Conservation (phyloP, 306 rosid genomes). For the Crotalaria pallida region DNA sequence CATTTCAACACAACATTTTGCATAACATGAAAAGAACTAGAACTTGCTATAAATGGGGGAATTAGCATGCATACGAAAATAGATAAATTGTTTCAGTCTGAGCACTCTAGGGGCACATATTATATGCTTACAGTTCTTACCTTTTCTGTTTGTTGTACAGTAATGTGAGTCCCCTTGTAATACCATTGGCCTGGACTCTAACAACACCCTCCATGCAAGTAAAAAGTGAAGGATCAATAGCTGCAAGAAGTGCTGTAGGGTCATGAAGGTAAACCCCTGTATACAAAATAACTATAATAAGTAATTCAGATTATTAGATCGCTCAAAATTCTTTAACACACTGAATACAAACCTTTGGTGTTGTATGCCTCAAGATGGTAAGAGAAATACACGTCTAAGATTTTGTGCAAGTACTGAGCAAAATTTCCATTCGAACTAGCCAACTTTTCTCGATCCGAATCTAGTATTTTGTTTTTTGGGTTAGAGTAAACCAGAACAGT, state of each 20-base stretch:
- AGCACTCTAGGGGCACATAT: not conserved
- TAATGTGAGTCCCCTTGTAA: slow-evolving; percentile 79
- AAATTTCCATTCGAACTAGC: slow-evolving; percentile 68
- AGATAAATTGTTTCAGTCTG: not conserved
- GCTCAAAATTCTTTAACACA: not conserved
- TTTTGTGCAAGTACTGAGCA: slow-evolving; percentile 68
- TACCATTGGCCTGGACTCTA: slow-evolving; percentile 88
- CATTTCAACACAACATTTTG: not conserved
- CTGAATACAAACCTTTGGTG: slow-evolving; percentile 47
- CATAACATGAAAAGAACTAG: not conserved
- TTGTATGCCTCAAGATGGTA: slow-evolving; percentile 69
- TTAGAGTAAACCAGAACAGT: not conserved
- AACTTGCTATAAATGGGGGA: not conserved
- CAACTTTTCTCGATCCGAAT: slow-evolving; percentile 62
- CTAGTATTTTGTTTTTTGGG: slow-evolving; percentile 33
- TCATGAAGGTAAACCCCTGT: slow-evolving; percentile 95
- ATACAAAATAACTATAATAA: slow-evolving; percentile 20
- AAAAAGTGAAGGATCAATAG: slow-evolving; percentile 66
- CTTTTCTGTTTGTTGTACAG: slow-evolving; percentile 71
- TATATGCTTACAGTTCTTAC: slow-evolving; percentile 30
- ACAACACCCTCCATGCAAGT: slow-evolving; percentile 75
- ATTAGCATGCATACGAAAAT: not conserved
- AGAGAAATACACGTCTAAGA: slow-evolving; percentile 67
- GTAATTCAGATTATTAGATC: slow-evolving; percentile 1
- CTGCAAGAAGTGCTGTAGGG: slow-evolving; percentile 74